Conservation (phyloP, 495 filamentous ascomycete species). For the Thozetella sp. region DNA sequence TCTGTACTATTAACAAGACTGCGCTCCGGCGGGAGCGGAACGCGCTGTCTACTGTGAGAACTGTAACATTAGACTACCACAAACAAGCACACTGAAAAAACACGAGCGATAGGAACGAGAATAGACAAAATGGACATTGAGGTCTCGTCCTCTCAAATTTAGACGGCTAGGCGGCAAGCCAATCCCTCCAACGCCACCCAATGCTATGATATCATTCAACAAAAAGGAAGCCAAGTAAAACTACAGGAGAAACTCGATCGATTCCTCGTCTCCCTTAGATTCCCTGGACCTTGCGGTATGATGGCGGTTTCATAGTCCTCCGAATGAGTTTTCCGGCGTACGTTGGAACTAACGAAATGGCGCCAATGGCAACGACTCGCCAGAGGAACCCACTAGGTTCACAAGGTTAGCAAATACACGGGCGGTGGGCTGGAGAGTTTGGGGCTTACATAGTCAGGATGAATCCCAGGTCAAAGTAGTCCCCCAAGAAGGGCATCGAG, state of each 20-base stretch:
- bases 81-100: too few relatives aligned
- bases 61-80: too few relatives aligned
- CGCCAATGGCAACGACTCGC: conserved; percentile 78
- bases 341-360: conserved; percentile 82
- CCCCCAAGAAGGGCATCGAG: conserved; percentile 82
- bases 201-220: not conserved
- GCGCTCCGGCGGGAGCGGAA: too few relatives aligned
- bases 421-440: not conserved
- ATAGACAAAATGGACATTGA: not conserved
- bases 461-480: conserved; percentile 87
- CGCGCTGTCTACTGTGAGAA: too few relatives aligned
- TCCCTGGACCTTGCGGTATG: conserved; percentile 92
- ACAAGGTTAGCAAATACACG: conserved; percentile 9
- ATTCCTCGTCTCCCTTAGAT: conserved; percentile 28
- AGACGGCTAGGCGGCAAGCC: not conserved
- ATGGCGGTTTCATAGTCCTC: conserved; percentile 86
- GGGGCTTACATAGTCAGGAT: conserved; percentile 63
- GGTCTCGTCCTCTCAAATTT: not conserved
- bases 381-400: conserved; percentile 76
- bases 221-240: conserved; percentile 3
- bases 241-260: not conserved
- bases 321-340: conserved; percentile 82
- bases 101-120: not conserved
- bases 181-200: conserved; percentile 5
- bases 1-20: too few relatives aligned